Evolutionary conservation across 1,139 yeast species (phyloP), one percentile per base, ranked within the genome.

Genomic region (Arxiozyma heterogenica): DNA sequence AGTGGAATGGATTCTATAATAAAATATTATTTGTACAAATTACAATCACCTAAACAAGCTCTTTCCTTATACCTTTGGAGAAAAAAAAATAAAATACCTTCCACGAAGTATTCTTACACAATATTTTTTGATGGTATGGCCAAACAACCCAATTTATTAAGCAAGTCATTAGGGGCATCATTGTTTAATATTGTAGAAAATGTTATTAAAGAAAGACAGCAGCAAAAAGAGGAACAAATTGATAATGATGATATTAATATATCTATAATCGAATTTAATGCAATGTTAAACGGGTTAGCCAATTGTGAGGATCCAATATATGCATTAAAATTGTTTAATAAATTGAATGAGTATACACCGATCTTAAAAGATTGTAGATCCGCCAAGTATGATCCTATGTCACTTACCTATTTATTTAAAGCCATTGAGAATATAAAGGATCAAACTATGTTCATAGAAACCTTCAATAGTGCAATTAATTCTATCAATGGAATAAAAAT

Each of bases 1-100:
- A 86, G 82, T 34, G 86, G 81, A 0, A 77, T 81, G 81, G 86
- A 86, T 58, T 73, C 77, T 18, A 74, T 86, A 0, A 66, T 81
- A 63, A 75, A 77, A 57, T 76, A 80, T 72, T 71, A 75, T 41
- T 66, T 83, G 15, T 67, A 69, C 8, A 67, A 71, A 8, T 74
- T 72, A 4, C 58, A 71, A 15, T 69, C 64, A 41, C 63, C 73
- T 2, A 75, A 75, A 45, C 70, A 76, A 3, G 86, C 84, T 0
- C 57, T 83, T 47, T 78, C 77, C 50, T 58, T 79, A 34, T 75
- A 76, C 55, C 74, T 75, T 55, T 76, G 78, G 67, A 72, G 87
- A 51, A 81, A 80, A 60, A 83, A 82, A 62, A 79, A 86, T 82
- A 78, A 78, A 0, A 75, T 82, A 21, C 76, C 77, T 1, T 69